Evolutionary conservation across 228 moss, liverwort and hornwort species (phyloP), one percentile per base, ranked within the genome.

Genomic region (Sphagnum magellanicum): DNA sequence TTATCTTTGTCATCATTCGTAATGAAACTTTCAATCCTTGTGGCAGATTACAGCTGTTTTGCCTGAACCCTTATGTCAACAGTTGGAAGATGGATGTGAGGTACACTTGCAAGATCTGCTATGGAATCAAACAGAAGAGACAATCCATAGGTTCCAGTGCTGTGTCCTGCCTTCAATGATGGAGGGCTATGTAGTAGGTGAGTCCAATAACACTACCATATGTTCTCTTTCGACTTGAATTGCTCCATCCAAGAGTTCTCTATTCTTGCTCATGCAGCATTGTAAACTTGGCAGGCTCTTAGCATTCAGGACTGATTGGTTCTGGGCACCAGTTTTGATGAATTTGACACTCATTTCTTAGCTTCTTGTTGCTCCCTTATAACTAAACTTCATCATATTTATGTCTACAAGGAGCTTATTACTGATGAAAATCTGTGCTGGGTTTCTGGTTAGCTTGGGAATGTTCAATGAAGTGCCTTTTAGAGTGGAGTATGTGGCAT

Each of bases 181-280:
- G 59, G 59, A 69, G 13, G 69, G 69, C 14, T 69, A 59, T 59
- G 69, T 69, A 15, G 32, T 60, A 6, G 69, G 69, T 69, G 49
- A 61, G 50, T 32, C 3, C 32, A 32, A 32, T 32, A 32, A 32
- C 2, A 32, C 32, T 32, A 32, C 32, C 32, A 32, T 32, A 32
- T 32, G 32, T 32, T 32, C 32, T 32, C 32, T 32, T 32, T 32
- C 32, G 3, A 32, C 32, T 32, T 32, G 32, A 32, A 32, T 32
- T 32, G 32, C 32, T 32, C 32, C 32, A 32, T 32, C 32, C 32
- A 32, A 32, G 32, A 32, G 3, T 32, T 32, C 32, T 32, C 32
- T 3, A 32, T 32, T 32, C 32, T 3, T 32, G 32, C 32, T 32
- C 32, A 32, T 32, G 32, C 32, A 32, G 32, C 32, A 32, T 32